These are phyloP conservation scores for Sporopachydermia cereana DNA, from an alignment of 1,139 yeast genomes.

Conservation along the genomic window DNA sequence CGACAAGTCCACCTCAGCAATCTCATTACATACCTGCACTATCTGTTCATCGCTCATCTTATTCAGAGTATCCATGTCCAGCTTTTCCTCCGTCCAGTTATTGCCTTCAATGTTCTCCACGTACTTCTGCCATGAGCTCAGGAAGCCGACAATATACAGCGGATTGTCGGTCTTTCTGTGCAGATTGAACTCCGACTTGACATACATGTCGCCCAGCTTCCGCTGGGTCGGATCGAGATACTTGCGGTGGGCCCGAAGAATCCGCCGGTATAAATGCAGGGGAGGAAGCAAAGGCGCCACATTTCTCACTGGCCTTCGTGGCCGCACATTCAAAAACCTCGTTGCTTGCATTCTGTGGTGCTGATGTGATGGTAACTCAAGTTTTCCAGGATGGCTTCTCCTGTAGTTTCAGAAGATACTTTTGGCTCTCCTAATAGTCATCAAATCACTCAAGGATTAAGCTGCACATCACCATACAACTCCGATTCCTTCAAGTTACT, in stretches of 20 bases:
- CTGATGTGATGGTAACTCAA: background rate
- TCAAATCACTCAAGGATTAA: background rate
- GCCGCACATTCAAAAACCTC: background rate
- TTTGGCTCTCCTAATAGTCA: background rate
- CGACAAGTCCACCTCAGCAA: too few relatives aligned
- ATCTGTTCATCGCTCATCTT: conserved; percentile 89
- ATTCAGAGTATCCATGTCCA: conserved; percentile 55
- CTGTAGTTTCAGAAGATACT: background rate
- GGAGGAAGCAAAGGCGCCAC: conserved; percentile 48
- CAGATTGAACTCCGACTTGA: conserved; percentile 80
- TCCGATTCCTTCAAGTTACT: too few relatives aligned
- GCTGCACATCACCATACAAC: too few relatives aligned
- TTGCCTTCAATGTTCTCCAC: conserved; percentile 62
- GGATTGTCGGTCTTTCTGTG: conserved; percentile 81
- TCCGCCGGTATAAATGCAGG: conserved; percentile 56
- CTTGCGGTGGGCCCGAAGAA: conserved; percentile 65
- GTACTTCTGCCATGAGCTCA: conserved; percentile 89
- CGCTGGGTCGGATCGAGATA: conserved; percentile 43
- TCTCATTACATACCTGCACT: conserved; percentile 46
- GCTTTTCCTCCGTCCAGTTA: conserved; percentile 59
- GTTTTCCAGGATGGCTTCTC: too few relatives aligned
- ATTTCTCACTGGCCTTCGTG: conserved; percentile 2
- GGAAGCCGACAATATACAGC: conserved; percentile 82
- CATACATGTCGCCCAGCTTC: conserved; percentile 79
- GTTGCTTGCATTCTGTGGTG: background rate